Evolutionary conservation across 495 filamentous ascomycete species (phyloP).

Genomic region (Haplographium delicatum): DNA sequence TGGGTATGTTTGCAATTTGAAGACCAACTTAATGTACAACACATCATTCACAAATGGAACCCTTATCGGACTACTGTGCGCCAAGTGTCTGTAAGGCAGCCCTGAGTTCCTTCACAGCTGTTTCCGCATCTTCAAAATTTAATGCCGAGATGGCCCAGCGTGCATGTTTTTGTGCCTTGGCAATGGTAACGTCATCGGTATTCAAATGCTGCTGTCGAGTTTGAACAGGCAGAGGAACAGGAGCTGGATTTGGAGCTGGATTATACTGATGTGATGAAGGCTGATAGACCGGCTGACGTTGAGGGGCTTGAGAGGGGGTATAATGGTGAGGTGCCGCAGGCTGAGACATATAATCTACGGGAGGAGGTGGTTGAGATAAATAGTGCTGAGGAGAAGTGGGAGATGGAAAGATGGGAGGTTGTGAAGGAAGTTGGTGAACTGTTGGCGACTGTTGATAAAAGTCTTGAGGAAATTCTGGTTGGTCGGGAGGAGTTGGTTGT

Average conservation of each 20-base stretch:
- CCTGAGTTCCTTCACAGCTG: conserved; percentile 80
- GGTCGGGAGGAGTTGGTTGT: conserved; percentile 10
- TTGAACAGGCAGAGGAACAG: neutral
- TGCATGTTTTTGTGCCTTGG: conserved; percentile 86
- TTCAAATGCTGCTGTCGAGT: conserved; percentile 21
- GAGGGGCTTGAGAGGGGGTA: neutral
- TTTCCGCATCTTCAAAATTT: conserved; percentile 92
- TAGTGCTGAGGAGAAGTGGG: neutral
- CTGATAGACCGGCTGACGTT: conserved; percentile 14
- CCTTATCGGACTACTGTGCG: conserved; percentile 34
- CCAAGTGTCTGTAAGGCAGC: conserved; percentile 67
- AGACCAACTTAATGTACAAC: too few relatives aligned
- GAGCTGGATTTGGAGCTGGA: conserved; percentile 6
- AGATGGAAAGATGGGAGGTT: conserved; percentile 13
- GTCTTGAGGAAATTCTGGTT: conserved; percentile 20
- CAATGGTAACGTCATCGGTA: conserved; percentile 69
- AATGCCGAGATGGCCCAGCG: conserved; percentile 96
- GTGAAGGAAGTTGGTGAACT: conserved; percentile 8
- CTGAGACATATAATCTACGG: neutral
- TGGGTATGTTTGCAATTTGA: too few relatives aligned
- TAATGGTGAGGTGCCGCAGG: neutral
- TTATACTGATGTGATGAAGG: conserved; percentile 17
- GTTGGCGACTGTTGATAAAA: conserved; percentile 27
- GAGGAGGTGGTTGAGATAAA: neutral
- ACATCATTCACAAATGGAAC: too few relatives aligned